These are phyloP conservation scores for Alternaria sp. DNA, from an alignment of 2,329 filamentous ascomycete species.

Conservation along the genomic window DNA sequence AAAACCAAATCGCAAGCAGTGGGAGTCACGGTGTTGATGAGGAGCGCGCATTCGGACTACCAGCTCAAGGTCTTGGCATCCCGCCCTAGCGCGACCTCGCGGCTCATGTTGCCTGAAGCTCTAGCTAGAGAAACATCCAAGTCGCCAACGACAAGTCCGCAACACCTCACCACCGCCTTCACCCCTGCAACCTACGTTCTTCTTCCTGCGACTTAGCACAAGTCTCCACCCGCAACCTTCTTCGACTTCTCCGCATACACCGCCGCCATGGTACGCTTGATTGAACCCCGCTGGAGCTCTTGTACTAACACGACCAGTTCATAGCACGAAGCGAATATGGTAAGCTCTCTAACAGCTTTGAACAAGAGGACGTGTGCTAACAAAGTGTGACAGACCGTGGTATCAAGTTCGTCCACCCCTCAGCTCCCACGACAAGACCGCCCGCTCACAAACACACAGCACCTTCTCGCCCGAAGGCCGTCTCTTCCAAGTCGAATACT, in stretches of 20 bases:
- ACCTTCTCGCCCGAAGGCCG: slow-evolving; percentile 99
- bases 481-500: slow-evolving; percentile 99
- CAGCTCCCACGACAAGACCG: slow-evolving; percentile 15
- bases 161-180: slow-evolving; percentile 5
- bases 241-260: slow-evolving; percentile 12
- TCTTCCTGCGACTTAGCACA: neutral
- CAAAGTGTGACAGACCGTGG: slow-evolving; percentile 76
- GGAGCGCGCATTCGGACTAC: neutral
- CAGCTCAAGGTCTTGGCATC: slow-evolving; percentile 28
- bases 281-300: slow-evolving; percentile 40
- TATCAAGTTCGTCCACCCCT: slow-evolving; percentile 77
- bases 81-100: slow-evolving; percentile 27
- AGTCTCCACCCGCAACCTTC: neutral
- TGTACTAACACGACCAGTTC: slow-evolving; percentile 66
- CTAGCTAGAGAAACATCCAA: slow-evolving; percentile 32
- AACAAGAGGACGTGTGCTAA: slow-evolving; percentile 27
- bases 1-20: neutral
- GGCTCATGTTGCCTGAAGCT: slow-evolving; percentile 42
- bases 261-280: slow-evolving; percentile 44
- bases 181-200: neutral
- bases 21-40: neutral
- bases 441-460: slow-evolving; percentile 60
- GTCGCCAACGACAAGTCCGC: slow-evolving; percentile 19
- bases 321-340: slow-evolving; percentile 99
- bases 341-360: slow-evolving; percentile 57